Evolutionary conservation across 108 stramenopile genomes (phyloP).

Genomic region (Seminavis robusta): DNA sequence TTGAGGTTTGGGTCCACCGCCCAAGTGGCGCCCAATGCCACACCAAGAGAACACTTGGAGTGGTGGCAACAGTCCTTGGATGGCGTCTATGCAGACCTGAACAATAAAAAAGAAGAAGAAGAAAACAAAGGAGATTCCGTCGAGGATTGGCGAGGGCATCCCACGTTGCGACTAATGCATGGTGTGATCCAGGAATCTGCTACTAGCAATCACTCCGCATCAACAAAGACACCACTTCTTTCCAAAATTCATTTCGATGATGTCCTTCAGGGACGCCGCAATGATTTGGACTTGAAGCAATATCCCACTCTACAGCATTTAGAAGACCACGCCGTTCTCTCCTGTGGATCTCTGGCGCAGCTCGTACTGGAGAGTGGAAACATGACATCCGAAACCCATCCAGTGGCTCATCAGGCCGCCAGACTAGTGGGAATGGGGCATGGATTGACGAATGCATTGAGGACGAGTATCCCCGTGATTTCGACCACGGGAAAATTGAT

Average conservation of each 20-base stretch:
- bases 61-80: conserved; percentile 21
- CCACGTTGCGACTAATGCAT: conserved; percentile 20
- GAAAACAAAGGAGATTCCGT: not conserved
- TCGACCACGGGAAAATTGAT: conserved; percentile 25
- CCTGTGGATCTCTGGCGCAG: conserved; percentile 17
- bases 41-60: conserved; percentile 18
- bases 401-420: conserved; percentile 13
- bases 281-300: conserved; percentile 21
- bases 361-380: conserved; percentile 19
- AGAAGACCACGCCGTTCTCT: conserved; percentile 13
- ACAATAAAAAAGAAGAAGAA: not conserved
- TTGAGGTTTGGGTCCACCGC: conserved; percentile 18
- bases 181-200: not conserved
- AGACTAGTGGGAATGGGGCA: conserved; percentile 19
- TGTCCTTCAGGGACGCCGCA: conserved; percentile 13
- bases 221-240: not conserved
- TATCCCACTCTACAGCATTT: conserved; percentile 13
- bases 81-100: not conserved
- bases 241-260: conserved; percentile 15
- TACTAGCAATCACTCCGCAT: not conserved
- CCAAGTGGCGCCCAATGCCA: not conserved
- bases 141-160: not conserved
- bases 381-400: not conserved
- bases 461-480: conserved; percentile 18
- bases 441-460: conserved; percentile 26